Evolutionary conservation across 257 asterid genomes (phyloP), one percentile per base, ranked within the genome.

Genomic region (Solanum neorickii): DNA sequence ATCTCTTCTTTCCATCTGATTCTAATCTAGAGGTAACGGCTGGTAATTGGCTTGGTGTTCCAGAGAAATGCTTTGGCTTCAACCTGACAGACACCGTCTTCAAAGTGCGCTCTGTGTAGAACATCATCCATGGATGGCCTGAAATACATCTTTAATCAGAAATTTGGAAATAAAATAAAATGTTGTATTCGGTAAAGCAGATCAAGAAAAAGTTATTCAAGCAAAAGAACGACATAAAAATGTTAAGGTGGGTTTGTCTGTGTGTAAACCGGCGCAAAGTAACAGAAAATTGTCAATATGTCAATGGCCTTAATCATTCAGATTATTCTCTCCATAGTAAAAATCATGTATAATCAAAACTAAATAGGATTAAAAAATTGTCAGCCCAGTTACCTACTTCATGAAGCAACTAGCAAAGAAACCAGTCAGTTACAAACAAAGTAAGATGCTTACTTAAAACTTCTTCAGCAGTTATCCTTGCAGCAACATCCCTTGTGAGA

Each of bases 91-190:
- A 76, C 33, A 90, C 56, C 12, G 90, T 66, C 86, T 75, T 89
- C 86, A 89, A 49, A 27, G 88, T 90, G 83, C 92, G 84, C 29
- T 92, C 94, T 0, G 92, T 92, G 87, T 89, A 90, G 88, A 92
- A 92, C 62, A 88, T 83, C 69, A 92, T 92, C 94, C 94, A 92
- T 4, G 94, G 94, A 89, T 92, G 92, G 83, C 92, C 94, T 92
- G 92, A 90, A 76, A 86, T 29, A 52, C 23, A 75, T 13, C 42
- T 29, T 33, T 80, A 80, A 47, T 80, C 27, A 47, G 33, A 27
- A 80, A 25, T 80, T 47, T 20, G 84, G 56, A 80, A 18, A 47
- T 29, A 9, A 27, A 47, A 18, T 18, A 80, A 18, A 80, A 47
- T 6, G 10, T 27, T 10, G 14, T 47, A 16, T 80, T 80, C 27